Percentiles rank a stretch among this genome's conserved stretches.
These are phyloP conservation scores for Theileria annulata DNA, from an alignment of 169 alveolate species.

Conservation along the genomic window DNA sequence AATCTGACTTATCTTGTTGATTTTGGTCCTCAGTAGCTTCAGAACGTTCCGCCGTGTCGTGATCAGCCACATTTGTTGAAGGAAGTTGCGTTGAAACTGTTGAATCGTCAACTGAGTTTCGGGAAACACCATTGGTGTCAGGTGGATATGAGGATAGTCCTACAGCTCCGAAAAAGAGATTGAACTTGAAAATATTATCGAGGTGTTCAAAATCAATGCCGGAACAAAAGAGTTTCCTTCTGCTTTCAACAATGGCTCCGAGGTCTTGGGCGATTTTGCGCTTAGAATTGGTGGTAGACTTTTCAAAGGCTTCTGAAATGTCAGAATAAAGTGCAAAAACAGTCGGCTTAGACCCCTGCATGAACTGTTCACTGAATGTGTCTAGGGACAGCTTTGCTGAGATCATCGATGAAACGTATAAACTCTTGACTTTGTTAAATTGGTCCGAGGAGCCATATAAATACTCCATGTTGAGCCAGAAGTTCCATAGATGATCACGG, in stretches of 20 bases:
- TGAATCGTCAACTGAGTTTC: too few relatives aligned
- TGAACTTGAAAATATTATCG: constrained; percentile 38
- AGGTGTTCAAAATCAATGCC: constrained; percentile 52
- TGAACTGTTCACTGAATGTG: constrained; percentile 51
- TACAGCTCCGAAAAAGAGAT: background rate
- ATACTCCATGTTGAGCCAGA: constrained; percentile 61
- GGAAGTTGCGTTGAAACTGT: too few relatives aligned
- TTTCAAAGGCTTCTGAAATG: constrained; percentile 33
- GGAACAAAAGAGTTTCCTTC: constrained; percentile 52
- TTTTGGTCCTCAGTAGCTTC: too few relatives aligned
- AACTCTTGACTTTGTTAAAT: constrained; percentile 23
- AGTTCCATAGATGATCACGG: constrained; percentile 33
- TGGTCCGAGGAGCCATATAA: constrained; percentile 51
- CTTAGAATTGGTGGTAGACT: constrained; percentile 36
- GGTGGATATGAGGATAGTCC: background rate
- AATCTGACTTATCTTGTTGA: background rate
- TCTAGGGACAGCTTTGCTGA: constrained; percentile 49
- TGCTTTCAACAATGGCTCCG: constrained; percentile 24
- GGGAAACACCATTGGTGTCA: too few relatives aligned
- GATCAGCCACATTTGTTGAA: background rate
- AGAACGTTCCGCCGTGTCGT: too few relatives aligned
- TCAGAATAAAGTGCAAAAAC: constrained; percentile 38
- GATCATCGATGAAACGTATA: constrained; percentile 19
- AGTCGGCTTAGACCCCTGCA: background rate
- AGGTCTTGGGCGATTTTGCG: constrained; percentile 33